A percentile compares a stretch with the other conserved stretches of the same genome.
Conservation (phyloP, 1,139 yeast species). For the Candida tunisiensis region DNA sequence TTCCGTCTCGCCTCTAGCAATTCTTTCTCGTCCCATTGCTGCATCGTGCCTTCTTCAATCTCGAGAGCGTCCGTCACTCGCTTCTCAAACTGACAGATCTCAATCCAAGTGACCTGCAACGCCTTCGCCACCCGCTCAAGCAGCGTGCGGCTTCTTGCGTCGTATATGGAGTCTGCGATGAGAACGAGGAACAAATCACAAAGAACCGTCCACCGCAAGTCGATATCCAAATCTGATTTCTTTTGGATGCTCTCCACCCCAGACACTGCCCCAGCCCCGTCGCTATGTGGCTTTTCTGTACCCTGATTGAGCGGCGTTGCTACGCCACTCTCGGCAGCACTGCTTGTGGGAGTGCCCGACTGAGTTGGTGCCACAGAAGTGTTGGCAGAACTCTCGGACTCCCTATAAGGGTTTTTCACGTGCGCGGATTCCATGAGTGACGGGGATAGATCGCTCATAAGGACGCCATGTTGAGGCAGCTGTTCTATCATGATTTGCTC, state of each 20-base stretch:
- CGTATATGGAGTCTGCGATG: slow-evolving; percentile 75
- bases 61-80: slow-evolving; percentile 82
- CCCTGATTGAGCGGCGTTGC: background rate
- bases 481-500: slow-evolving; percentile 84
- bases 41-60: slow-evolving; percentile 58
- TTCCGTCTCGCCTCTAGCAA: slow-evolving; percentile 56
- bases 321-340: background rate
- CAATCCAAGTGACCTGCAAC: slow-evolving; percentile 42
- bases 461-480: slow-evolving; percentile 69
- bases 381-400: background rate
- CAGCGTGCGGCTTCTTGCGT: slow-evolving; percentile 70
- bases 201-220: slow-evolving; percentile 80
- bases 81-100: slow-evolving; percentile 77
- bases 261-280: background rate
- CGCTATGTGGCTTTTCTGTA: background rate
- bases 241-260: slow-evolving; percentile 1
- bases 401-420: slow-evolving; percentile 10
- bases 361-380: no score
- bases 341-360: no score
- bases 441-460: slow-evolving; percentile 50
- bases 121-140: slow-evolving; percentile 47
- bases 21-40: slow-evolving; percentile 58
- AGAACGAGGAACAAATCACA: slow-evolving; percentile 78
- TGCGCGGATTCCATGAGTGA: slow-evolving; percentile 24
- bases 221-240: slow-evolving; percentile 32